Conservation (phyloP, 116 monocot species). For the Trichopus zeylanicus region DNA sequence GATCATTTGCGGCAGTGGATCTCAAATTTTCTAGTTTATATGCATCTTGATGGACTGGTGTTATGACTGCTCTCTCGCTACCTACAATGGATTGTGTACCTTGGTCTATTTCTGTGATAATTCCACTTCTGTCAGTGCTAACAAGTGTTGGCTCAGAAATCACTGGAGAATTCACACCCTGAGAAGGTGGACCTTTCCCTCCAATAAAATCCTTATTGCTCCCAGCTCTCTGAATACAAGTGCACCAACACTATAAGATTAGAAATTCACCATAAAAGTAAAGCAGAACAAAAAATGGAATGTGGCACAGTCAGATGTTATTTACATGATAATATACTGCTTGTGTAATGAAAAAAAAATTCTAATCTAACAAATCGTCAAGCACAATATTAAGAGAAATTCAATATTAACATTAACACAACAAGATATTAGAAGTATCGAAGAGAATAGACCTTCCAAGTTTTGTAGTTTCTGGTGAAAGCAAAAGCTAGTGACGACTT, state of each 20-base stretch:
- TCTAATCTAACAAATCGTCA: no score
- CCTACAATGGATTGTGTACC: conserved; percentile 17
- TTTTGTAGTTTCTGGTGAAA: no score
- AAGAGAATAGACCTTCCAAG: no score
- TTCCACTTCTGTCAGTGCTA: conserved; percentile 24
- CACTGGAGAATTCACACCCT: conserved; percentile 36
- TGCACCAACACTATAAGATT: not conserved
- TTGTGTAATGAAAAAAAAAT: no score
- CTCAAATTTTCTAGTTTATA: conserved; percentile 20
- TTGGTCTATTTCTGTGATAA: conserved; percentile 19
- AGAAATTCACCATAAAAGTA: no score
- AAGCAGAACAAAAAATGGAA: no score
- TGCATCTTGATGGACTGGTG: conserved; percentile 15
- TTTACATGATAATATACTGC: no score
- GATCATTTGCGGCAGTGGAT: conserved; percentile 16
- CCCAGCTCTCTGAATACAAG: conserved; percentile 23
- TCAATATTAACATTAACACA: no score
- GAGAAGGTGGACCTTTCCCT: conserved; percentile 22
- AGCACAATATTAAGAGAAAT: no score
- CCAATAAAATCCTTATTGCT: conserved; percentile 21
- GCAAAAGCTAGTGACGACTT: no score
- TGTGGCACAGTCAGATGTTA: no score
- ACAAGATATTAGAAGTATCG: no score
- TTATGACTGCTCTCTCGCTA: conserved; percentile 12
- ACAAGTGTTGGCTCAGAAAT: conserved; percentile 66